phyloP scores from a whole-genome alignment of 441 rosid genomes.

The Macaranga tanarius region DNA sequence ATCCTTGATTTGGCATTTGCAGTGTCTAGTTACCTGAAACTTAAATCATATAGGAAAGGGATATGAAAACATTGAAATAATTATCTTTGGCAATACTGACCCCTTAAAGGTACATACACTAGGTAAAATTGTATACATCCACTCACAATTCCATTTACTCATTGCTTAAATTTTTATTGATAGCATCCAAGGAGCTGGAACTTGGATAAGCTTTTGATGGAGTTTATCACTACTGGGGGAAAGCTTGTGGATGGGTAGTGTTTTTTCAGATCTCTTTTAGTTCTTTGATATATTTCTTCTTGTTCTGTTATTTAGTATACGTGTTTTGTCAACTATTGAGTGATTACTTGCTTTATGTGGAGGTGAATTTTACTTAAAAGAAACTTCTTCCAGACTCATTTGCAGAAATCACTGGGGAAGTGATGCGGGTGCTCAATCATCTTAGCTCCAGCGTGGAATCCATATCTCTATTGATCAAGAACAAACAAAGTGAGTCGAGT shows the following conservation, averaged over 20 bases:
- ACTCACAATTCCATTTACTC: slow-evolving; percentile 23
- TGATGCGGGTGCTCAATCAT: no score
- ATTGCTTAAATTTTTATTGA: slow-evolving; percentile 31
- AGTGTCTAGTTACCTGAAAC: background rate
- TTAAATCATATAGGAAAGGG: background rate
- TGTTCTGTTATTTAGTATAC: background rate
- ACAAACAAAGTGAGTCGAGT: no score
- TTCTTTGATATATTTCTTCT: slow-evolving; percentile 14
- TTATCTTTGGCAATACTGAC: slow-evolving; percentile 49
- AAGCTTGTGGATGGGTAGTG: slow-evolving; percentile 66
- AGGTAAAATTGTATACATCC: slow-evolving; percentile 16
- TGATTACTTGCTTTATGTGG: background rate
- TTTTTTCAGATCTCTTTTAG: slow-evolving; percentile 3
- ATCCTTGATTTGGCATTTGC: background rate
- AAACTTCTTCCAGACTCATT: slow-evolving; percentile 49
- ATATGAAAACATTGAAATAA: background rate
- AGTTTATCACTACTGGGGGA: slow-evolving; percentile 60
- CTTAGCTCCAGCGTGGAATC: no score
- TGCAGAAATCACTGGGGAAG: slow-evolving; percentile 50
- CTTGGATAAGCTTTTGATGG: slow-evolving; percentile 64
- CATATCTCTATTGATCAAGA: no score
- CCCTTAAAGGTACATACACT: slow-evolving; percentile 57
- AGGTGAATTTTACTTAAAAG: slow-evolving; percentile 18
- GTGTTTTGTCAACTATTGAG: slow-evolving; percentile 19
- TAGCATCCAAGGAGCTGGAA: slow-evolving; percentile 89